Percentiles rank a stretch among this genome's conserved stretches.
These are phyloP conservation scores for Peronosclerospora sorghi DNA, from an alignment of 352 stramenopile genomes.

Conservation along the genomic window DNA sequence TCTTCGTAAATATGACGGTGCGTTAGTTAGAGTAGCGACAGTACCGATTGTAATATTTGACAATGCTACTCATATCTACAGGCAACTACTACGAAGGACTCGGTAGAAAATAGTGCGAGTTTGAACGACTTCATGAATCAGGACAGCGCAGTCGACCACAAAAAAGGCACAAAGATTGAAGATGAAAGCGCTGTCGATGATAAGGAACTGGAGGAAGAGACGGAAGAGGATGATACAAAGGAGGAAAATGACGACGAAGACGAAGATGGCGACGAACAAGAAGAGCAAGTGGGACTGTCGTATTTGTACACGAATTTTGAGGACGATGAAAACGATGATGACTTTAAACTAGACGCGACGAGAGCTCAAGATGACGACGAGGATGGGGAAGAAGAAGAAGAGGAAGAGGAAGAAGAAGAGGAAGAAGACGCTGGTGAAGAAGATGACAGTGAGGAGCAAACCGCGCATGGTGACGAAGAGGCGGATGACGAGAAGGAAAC, in stretches of 20 bases:
- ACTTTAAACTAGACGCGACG: constrained; percentile 19
- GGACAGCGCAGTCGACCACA: constrained; percentile 18
- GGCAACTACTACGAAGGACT: too few species aligned
- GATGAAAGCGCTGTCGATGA: constrained; percentile 18
- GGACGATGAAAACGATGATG: constrained; percentile 32
- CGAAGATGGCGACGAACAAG: constrained; percentile 13
- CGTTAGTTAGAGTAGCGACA: too few species aligned
- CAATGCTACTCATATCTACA: too few species aligned
- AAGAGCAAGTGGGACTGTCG: constrained; percentile 44
- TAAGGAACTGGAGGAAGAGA: constrained; percentile 25
- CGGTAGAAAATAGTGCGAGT: too few species aligned
- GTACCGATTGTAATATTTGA: too few species aligned
- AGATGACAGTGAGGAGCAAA: constrained; percentile 23
- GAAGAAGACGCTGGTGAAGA: constrained; percentile 2
- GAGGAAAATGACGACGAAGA: constrained; percentile 20
- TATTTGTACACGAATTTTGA: constrained; percentile 66
- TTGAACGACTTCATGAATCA: background rate
- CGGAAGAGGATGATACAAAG: constrained; percentile 17
- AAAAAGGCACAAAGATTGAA: constrained; percentile 11
- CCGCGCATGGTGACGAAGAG: constrained; percentile 14
- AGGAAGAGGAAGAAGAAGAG: constrained; percentile 38
- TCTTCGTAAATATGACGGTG: too few species aligned
- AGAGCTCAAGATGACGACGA: constrained; percentile 6
- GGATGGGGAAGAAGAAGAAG: constrained; percentile 24
- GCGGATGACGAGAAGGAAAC: background rate